Evolutionary conservation across 176 grass and related monocot genomes (phyloP).

Genomic region (Elaeis guineensis): DNA sequence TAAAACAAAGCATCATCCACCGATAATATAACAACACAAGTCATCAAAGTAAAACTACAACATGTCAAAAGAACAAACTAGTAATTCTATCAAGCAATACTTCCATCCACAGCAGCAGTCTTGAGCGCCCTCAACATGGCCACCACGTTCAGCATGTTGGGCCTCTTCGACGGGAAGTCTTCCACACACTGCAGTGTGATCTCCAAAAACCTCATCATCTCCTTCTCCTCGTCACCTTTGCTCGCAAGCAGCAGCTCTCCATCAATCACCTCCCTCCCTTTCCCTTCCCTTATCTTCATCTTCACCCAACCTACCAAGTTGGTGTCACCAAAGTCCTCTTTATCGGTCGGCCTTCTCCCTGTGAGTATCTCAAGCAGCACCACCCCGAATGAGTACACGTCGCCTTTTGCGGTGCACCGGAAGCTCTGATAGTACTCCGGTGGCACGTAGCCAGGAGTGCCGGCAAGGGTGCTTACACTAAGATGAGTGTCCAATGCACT

Average conservation of each 20-base stretch:
- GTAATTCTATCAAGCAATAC: not conserved
- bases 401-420: constrained; percentile 79
- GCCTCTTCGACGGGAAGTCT: constrained; percentile 85
- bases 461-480: constrained; percentile 92
- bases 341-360: constrained; percentile 68
- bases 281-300: constrained; percentile 75
- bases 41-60: too few species aligned
- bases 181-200: constrained; percentile 80
- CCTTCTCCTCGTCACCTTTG: constrained; percentile 23
- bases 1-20: too few species aligned
- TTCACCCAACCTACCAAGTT: constrained; percentile 90
- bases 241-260: constrained; percentile 24
- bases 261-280: constrained; percentile 65
- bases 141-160: constrained; percentile 79
- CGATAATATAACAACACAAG: too few species aligned
- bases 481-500: constrained; percentile 86
- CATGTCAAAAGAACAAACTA: not conserved
- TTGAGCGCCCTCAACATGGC: constrained; percentile 68
- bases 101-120: not conserved
- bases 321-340: constrained; percentile 93
- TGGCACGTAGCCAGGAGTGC: constrained; percentile 84
- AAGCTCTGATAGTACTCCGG: constrained; percentile 99
- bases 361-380: constrained; percentile 83
- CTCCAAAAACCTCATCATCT: constrained; percentile 75
- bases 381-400: constrained; percentile 94